Base-by-base conservation (phyloP, 495 filamentous ascomycete species). In the Hamigera avellanea region DNA sequence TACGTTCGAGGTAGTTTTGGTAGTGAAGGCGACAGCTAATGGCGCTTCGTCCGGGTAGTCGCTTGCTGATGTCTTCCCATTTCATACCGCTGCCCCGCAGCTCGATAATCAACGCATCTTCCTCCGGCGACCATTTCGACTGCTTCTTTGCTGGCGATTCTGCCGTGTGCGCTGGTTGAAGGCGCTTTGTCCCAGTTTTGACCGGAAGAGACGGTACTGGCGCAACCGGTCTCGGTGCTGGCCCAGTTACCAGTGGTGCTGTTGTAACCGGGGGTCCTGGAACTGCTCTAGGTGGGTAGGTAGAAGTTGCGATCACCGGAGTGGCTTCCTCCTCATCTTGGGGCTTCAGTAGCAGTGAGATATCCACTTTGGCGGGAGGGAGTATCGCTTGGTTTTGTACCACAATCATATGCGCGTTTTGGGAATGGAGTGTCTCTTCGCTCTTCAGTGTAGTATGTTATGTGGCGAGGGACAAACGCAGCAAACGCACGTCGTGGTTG, bases 21-120 rank as follows among this genome's bases (percentile, higher is more conserved):
- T 95, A 98, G 46, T 94, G 87, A 29, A 98, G 69, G 15, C 91
- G 78, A 58, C 91, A 98, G 40, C 83, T 87, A 47, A 95, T 94
- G 28, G 85, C 77, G 59, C 84, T 94, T 41, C 91, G 78, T 38
- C 89, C 91, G 1, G 88, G 86, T 15, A 96, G 67, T 13, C 76
- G 73, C 62, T 84, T 85, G 38, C 83, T 87, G 52, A 98, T 95
- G 59, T 98, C 93, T 44, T 95, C 91, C 91, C 91, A 98, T 49
- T 95, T 96, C 81, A 93, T 91, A 8, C 85, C 85, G 44, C 72
- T 77, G 21, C 83, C 83, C 17, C 91, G 76, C 39, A 98, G 70
- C 49, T 86, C 79, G 40, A 94, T 93, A 54, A 93, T 93, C 34
- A 87, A 50, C 27, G 79, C 78, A 53, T 95, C 86, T 59, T 98